A percentile compares a stretch with the other conserved stretches of the same genome.
Evolutionary conservation across 192 early-diverging fungal genomes (phyloP).

Genomic region (Podila epicladia): DNA sequence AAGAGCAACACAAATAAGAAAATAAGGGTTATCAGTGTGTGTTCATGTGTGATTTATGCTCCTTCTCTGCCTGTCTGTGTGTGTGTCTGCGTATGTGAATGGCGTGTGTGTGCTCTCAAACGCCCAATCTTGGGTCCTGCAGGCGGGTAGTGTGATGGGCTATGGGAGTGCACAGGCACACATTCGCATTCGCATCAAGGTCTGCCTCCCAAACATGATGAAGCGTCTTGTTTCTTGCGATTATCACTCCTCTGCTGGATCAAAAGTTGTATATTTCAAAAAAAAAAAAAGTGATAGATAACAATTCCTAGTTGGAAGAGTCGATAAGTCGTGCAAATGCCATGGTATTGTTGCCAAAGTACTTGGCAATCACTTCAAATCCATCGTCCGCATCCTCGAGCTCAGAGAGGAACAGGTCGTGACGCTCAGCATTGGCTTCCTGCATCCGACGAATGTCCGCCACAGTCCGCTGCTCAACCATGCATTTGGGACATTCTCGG

Average conservation of each 20-base stretch:
- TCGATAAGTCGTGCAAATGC: constrained; percentile 70
- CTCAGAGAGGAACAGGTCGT: constrained; percentile 86
- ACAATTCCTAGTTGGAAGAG: constrained; percentile 12
- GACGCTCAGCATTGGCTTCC: constrained; percentile 77
- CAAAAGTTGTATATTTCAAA: neutral
- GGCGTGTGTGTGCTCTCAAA: too few species aligned
- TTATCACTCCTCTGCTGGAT: too few species aligned
- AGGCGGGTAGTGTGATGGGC: too few species aligned
- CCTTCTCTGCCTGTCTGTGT: too few species aligned
- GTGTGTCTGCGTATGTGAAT: too few species aligned
- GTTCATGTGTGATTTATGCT: neutral
- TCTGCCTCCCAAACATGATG: too few species aligned
- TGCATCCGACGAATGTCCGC: constrained; percentile 82
- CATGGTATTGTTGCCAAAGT: constrained; percentile 90
- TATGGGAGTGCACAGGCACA: too few species aligned
- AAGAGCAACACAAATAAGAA: too few species aligned
- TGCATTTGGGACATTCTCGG: constrained; percentile 82
- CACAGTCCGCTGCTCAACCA: constrained; percentile 84
- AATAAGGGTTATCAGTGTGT: too few species aligned
- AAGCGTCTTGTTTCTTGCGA: too few species aligned
- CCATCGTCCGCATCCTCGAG: constrained; percentile 84
- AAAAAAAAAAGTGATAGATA: neutral
- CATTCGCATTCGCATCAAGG: too few species aligned
- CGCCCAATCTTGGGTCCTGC: too few species aligned
- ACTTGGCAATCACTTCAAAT: constrained; percentile 88